Base-by-base conservation (phyloP, 495 filamentous ascomycete genomes). In the Aspergillus cavernicola region DNA sequence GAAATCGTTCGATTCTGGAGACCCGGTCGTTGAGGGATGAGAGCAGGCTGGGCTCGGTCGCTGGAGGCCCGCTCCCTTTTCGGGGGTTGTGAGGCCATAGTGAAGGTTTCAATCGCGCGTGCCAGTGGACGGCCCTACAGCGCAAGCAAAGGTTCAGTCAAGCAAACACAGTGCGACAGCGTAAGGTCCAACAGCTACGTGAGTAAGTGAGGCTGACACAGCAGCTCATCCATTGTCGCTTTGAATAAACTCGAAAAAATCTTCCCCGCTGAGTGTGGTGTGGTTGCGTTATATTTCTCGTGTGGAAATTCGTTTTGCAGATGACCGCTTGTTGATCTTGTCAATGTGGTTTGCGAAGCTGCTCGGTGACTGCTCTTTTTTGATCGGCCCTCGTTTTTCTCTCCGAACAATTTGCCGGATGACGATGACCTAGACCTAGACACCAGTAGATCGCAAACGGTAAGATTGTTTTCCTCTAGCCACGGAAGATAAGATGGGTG, bases 211-310 rank as follows among this genome's bases (percentile, higher is more conserved):
- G 53, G 39, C 50, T 45, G 53, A 50, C 63, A 59, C 64, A 43
- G 62, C 68, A 63, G 62, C 53, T 63, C 56, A 66, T 69, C 71
- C 71, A 74, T 74, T 62, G 63, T 70, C 62, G 61, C 58, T 62
- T 41, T 53, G 33, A 28, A 26, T 23, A 19, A 24, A 43, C 13
- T 44, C 13, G 38, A 26, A 46, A 43, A 28, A 20, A 19, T 13
- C 9, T 29, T 31, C 43, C 42, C 19, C 8, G 52, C 23, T 15
- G n/a, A 42, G 16, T n/a, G 16, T n/a, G 24, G 5, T 33, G 42
- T 41, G 22, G 6, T 13, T 40, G 6, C 16, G 12, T 19, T 47
- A 19, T 4, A 33, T 42, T 42, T 19, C 16, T 24, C 36, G 40
- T 38, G 18, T 15, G 32, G 19, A 24, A 43, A 36, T 44, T 15